Evolutionary conservation across 2,329 filamentous ascomycete genomes (phyloP), one percentile per base, ranked within the genome.

Genomic region (Fusarium citri): DNA sequence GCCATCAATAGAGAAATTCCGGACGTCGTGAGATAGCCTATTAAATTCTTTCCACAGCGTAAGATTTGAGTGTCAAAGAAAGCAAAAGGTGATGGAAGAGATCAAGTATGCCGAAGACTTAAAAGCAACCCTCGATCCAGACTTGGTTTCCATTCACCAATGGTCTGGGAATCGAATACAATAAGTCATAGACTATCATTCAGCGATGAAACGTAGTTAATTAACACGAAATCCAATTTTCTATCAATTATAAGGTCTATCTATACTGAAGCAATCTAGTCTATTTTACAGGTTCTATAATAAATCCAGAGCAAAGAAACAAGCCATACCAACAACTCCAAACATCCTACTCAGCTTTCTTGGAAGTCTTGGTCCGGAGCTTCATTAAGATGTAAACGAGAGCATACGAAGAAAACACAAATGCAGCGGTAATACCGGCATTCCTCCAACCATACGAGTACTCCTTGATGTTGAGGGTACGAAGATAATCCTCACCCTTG

Each of bases 371-470:
- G 22, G 82, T 85, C 23, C 83, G 76, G 43, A 85, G 76, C 77
- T 84, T 85, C 83, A 85, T 85, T 55, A 85, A 73, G 4, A 72
- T 60, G 59, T 81, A 84, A 9, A 85, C 83, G 51, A 84, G 46
- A 0, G 74, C 76, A 55, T 91, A 91, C 2, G 83, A 86, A 58
- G 83, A 85, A 41, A 87, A 63, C 2, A 81, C 85, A 68, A 90
- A 90, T 8, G 88, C 78, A 3, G 85, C 85, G 5, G 86, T 83
- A 49, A 91, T 88, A 0, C 75, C 90, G 0, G 87, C 87, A 77
- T 92, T 84, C 50, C 91, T 83, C 91, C 91, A 93, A 0, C 88
- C 90, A 69, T 88, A 89, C 64, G 83, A 87, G 69, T 91, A 88
- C 6, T 88, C 83, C 2, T 82, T 81, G 10, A 92, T 72, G 73